Conservation (phyloP, 352 stramenopile species). For the Phytopythium kandeliae region DNA sequence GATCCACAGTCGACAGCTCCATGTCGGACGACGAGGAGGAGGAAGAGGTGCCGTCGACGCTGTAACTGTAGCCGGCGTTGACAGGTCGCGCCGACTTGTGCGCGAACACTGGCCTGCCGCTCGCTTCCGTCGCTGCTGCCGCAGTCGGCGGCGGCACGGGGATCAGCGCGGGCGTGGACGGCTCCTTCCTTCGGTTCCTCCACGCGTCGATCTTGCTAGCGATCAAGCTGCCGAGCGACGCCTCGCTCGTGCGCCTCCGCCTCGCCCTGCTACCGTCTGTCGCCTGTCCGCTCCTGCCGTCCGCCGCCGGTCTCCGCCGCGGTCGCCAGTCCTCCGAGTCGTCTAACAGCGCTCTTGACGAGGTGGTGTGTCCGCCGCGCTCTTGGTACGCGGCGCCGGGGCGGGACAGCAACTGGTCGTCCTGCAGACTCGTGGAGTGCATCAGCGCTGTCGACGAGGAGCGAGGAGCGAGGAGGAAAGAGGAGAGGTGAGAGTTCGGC, state of each 20-base stretch:
- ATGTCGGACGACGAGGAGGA: too few relatives aligned
- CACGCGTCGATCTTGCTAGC: neutral
- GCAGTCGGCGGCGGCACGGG: neutral
- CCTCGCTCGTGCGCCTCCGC: neutral
- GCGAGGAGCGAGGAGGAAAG: neutral
- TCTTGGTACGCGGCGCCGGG: neutral
- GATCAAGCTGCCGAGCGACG: neutral
- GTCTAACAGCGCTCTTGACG: neutral
- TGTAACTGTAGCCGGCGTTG: neutral
- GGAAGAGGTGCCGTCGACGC: neutral
- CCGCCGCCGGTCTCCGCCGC: neutral
- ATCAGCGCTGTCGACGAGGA: neutral
- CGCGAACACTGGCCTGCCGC: neutral
- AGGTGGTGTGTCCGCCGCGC: neutral
- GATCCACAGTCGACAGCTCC: constrained; percentile 3
- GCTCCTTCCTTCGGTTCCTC: neutral
- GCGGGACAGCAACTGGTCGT: neutral
- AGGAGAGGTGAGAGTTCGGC: too few relatives aligned
- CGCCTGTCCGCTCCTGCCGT: neutral
- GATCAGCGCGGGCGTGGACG: neutral
- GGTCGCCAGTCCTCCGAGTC: neutral
- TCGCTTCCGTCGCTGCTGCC: neutral
- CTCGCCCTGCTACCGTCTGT: neutral
- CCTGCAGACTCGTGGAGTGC: constrained; percentile 5
- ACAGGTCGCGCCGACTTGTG: neutral